These are phyloP conservation scores for Sarocladium kiliense DNA, from an alignment of 2,329 filamentous ascomycete species.

Conservation along the genomic window DNA sequence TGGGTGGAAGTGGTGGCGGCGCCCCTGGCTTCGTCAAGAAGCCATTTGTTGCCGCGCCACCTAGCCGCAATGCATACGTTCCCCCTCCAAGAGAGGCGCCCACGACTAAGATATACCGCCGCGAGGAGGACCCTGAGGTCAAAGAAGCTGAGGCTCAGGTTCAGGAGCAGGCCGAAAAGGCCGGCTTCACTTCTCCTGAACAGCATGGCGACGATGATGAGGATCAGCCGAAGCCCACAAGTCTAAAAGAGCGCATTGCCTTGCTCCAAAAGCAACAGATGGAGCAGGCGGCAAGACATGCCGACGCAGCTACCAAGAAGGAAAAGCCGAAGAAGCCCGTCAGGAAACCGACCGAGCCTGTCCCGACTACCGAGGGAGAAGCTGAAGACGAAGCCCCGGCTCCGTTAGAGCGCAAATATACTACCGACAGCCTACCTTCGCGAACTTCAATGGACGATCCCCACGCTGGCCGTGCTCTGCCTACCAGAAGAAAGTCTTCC, in stretches of 20 bases:
- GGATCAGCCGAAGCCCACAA: constrained; percentile 85
- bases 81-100: constrained; percentile 68
- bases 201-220: constrained; percentile 51
- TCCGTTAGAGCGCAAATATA: constrained; percentile 40
- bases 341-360: constrained; percentile 58
- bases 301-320: constrained; percentile 72
- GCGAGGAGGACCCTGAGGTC: constrained; percentile 80
- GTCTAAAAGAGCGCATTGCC: constrained; percentile 91
- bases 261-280: constrained; percentile 89
- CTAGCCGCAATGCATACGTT: constrained; percentile 86
- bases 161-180: constrained; percentile 61
- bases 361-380: constrained; percentile 18
- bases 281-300: constrained; percentile 80
- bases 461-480: constrained; percentile 28
- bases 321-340: constrained; percentile 76
- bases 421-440: constrained; percentile 13
- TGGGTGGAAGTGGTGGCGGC: constrained; percentile 43
- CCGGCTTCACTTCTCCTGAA: constrained; percentile 45
- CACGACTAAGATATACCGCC: constrained; percentile 70
- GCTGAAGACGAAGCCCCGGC: constrained; percentile 21
- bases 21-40: constrained; percentile 82
- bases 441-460: constrained; percentile 45
- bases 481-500: constrained; percentile 49
- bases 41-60: constrained; percentile 91
- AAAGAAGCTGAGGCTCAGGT: constrained; percentile 61